phyloP scores from a whole-genome alignment of 768 basidiomycete genomes.

The Clitopilus hobsonii region DNA sequence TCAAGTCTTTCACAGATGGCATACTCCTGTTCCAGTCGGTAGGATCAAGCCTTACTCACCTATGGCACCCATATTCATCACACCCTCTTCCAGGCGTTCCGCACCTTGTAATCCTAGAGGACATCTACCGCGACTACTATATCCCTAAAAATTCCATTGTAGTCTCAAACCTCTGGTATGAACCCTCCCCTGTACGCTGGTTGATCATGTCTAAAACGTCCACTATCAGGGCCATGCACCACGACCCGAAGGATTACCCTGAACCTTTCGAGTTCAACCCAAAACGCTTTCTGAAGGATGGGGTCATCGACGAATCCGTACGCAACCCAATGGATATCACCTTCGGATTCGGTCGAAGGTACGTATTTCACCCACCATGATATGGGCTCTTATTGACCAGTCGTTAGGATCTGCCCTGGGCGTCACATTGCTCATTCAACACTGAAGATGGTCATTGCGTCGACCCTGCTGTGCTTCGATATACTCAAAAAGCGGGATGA shows the following conservation, averaged over 20 bases:
- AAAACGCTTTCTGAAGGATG: constrained; percentile 9
- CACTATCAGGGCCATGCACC: constrained; percentile 15
- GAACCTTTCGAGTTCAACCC: constrained; percentile 18
- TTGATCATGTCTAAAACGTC: neutral
- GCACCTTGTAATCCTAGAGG: constrained; percentile 20
- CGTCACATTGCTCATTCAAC: constrained; percentile 2
- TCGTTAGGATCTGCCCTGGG: neutral
- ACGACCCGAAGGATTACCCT: constrained; percentile 13
- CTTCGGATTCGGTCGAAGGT: constrained; percentile 41
- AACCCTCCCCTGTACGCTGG: neutral
- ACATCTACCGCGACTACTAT: constrained; percentile 15
- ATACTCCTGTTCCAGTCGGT: constrained; percentile 10
- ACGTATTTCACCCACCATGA: neutral
- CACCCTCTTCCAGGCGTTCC: constrained; percentile 19
- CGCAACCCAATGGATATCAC: constrained; percentile 29
- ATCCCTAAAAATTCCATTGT: constrained; percentile 21
- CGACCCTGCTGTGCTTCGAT: neutral
- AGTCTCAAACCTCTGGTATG: constrained; percentile 19
- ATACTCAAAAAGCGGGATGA: neutral
- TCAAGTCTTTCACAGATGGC: constrained; percentile 8
- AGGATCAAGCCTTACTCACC: neutral
- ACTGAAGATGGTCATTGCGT: constrained; percentile 1
- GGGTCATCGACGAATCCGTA: constrained; percentile 10
- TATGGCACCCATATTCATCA: constrained; percentile 16
- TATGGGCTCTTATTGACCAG: neutral